Evolutionary conservation across 2,329 filamentous ascomycete species (phyloP), one percentile per base, ranked within the genome.

Genomic region (Colletotrichum coccodes): DNA sequence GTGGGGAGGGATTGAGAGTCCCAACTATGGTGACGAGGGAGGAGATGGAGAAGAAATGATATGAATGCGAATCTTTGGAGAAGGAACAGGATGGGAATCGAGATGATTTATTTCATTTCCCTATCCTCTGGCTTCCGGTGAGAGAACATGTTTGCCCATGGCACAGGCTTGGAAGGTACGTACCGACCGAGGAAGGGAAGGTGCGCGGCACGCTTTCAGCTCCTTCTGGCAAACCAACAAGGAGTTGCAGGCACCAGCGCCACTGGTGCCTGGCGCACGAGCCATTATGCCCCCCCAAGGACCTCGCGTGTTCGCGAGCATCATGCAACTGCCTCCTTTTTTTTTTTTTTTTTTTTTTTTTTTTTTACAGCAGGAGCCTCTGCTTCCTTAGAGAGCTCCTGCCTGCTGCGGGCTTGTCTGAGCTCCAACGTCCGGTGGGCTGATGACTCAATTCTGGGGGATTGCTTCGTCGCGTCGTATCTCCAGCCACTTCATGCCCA

Each of bases 251-350:
- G 62, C 61, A 62, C 52, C 46, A 36, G 38, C 52, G 57, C 49
- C 67, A 62, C 46, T 71, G 70, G 58, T 71, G 70, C 70, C 70
- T 71, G 47, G 53, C 57, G 58, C 70, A 71, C 70, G 70, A 67
- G 58, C 67, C 64, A 46, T 30, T 42, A 26, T 12, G 18, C 18
- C 56, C 42, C 3, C 23, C 38, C 23, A 16, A 50, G 38, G 14
- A 21, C 32, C 26, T 60, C 66, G 42, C 61, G 62, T 34, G 47
- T 62, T 71, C 21, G 70, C 67, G 67, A 67, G 70, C 21, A 14
- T 38, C 11, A 50, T 11, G 18, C 21, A 12, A 42, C 56, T 47
- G 8, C n/a, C 28, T 47, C 42, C 12, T 21, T 34, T 8, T 56
- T 40, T 16, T 18, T 26, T 34, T 8, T 56, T 40, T 16, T 18